A percentile compares a stretch with the other conserved stretches of the same genome.
Evolutionary conservation across 179 eudicot genomes (phyloP).

Genomic region (Corrigiola litoralis): DNA sequence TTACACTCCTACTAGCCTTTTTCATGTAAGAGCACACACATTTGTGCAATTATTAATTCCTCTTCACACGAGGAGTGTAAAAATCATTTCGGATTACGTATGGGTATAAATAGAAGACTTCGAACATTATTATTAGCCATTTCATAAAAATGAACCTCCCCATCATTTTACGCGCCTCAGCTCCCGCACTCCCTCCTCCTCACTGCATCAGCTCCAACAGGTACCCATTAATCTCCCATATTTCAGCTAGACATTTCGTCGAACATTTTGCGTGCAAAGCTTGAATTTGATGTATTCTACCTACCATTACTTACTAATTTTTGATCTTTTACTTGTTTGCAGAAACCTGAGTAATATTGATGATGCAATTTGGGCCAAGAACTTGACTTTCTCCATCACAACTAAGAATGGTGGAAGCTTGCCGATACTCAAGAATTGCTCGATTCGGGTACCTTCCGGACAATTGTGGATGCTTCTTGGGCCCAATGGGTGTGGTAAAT

Average conservation of each 20-base stretch:
- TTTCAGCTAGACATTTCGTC: slow-evolving; percentile 25
- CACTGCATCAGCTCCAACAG: slow-evolving; percentile 8
- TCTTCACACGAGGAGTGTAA: no score
- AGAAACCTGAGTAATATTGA: slow-evolving; percentile 23
- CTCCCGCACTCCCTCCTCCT: slow-evolving; percentile 17
- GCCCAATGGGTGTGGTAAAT: slow-evolving; percentile 94
- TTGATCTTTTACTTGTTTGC: slow-evolving; percentile 4
- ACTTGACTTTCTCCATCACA: slow-evolving; percentile 50
- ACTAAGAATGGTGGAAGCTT: slow-evolving; percentile 36
- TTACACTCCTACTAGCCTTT: no score
- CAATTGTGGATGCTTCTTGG: slow-evolving; percentile 99
- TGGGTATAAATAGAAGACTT: no score
- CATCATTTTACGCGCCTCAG: slow-evolving; percentile 7
- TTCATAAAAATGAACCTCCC: slow-evolving; percentile 28
- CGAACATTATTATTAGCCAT: no score
- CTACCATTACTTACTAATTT: neutral
- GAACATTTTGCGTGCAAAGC: slow-evolving; percentile 21
- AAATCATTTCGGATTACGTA: no score
- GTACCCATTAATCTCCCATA: slow-evolving; percentile 3
- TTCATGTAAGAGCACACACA: no score
- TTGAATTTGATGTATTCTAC: neutral
- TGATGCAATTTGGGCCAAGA: slow-evolving; percentile 57
- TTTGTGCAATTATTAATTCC: no score
- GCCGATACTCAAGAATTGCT: slow-evolving; percentile 73
- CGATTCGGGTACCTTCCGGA: slow-evolving; percentile 71